A percentile compares a stretch with the other conserved stretches of the same genome.
Conservation (phyloP, 306 rosid genomes). For the Quercus agrifolia region DNA sequence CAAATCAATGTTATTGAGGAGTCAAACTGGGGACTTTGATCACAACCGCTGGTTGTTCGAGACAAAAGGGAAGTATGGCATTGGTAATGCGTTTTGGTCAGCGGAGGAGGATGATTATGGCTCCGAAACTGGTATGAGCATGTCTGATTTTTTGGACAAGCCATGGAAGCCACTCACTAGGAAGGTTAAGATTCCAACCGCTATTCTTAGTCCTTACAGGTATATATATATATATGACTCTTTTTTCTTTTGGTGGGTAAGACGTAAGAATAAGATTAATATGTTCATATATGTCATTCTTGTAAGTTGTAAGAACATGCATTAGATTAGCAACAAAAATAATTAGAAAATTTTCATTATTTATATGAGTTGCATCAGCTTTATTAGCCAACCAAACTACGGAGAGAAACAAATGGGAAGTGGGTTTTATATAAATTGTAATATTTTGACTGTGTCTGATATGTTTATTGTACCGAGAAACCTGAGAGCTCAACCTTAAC, state of each 20-base stretch:
- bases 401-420: not conserved
- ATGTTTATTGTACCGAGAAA: not conserved
- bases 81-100: slow-evolving; percentile 81
- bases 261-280: not conserved
- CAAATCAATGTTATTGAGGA: slow-evolving; percentile 71
- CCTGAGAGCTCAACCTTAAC: not conserved
- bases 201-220: slow-evolving; percentile 84
- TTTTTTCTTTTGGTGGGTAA: not conserved
- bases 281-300: not conserved
- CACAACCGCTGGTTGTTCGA: slow-evolving; percentile 88
- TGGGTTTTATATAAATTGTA: not conserved
- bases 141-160: slow-evolving; percentile 77
- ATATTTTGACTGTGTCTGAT: not conserved
- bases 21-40: slow-evolving; percentile 81
- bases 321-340: too few species aligned
- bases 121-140: slow-evolving; percentile 39
- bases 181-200: slow-evolving; percentile 51
- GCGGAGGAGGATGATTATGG: slow-evolving; percentile 48
- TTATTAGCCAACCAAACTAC: too few species aligned
- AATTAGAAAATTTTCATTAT: too few species aligned
- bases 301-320: not conserved
- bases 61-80: slow-evolving; percentile 75
- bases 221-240: not conserved
- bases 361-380: too few species aligned
- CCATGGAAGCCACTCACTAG: slow-evolving; percentile 90